Percentiles rank a stretch among this genome's conserved stretches.
phyloP scores from a whole-genome alignment of 2,329 filamentous ascomycete genomes.

The Xylariaceae sp. region DNA sequence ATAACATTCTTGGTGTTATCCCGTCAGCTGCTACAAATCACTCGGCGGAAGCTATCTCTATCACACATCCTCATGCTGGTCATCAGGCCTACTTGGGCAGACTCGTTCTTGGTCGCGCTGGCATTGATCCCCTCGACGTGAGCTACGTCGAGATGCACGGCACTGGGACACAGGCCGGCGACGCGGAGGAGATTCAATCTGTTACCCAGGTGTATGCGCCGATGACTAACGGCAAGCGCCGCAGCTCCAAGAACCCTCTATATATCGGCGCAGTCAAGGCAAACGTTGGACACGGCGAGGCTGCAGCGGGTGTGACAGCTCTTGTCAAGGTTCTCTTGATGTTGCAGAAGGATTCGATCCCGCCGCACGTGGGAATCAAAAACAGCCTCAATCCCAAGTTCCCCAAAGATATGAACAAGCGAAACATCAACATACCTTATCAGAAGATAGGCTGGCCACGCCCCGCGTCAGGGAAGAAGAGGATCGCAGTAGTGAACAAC shows the following conservation, averaged over 20 bases:
- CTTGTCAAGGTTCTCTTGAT: constrained; percentile 25
- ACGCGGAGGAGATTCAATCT: constrained; percentile 62
- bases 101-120: constrained; percentile 55
- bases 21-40: constrained; percentile 66
- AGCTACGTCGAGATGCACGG: constrained; percentile 68
- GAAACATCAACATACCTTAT: constrained; percentile 40
- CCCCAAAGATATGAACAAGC: constrained; percentile 38
- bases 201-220: constrained; percentile 60
- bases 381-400: constrained; percentile 44
- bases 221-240: constrained; percentile 36
- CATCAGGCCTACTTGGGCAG: constrained; percentile 61
- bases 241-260: constrained; percentile 33
- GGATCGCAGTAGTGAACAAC: constrained; percentile 44
- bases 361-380: constrained; percentile 48
- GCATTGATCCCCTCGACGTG: constrained; percentile 52
- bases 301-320: constrained; percentile 31
- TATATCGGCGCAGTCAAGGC: constrained; percentile 46
- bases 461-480: constrained; percentile 22
- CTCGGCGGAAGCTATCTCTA: constrained; percentile 66
- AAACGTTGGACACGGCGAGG: constrained; percentile 46
- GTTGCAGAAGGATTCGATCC: constrained; percentile 35
- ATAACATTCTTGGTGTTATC: constrained; percentile 35
- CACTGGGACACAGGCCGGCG: constrained; percentile 69
- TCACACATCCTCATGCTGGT: constrained; percentile 67
- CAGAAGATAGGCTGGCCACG: constrained; percentile 30